Evolutionary conservation across 305 asterid genomes (phyloP).

Genomic region (Rubia occidens): DNA sequence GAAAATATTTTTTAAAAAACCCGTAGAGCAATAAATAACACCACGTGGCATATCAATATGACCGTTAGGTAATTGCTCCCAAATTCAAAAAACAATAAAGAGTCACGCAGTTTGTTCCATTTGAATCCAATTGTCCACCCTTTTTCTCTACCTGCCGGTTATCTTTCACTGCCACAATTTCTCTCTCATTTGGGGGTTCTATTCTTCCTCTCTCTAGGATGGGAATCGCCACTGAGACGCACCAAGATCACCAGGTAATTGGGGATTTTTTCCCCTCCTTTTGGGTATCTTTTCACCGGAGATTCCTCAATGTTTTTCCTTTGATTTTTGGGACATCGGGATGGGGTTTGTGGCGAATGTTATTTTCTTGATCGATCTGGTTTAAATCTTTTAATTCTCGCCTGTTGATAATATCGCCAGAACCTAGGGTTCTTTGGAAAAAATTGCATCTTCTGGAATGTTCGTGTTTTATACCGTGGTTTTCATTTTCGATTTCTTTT

Average conservation of each 20-base stretch:
- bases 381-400: neutral
- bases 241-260: constrained; percentile 46
- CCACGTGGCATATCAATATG: constrained; percentile 30
- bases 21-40: neutral
- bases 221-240: constrained; percentile 61
- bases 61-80: constrained; percentile 34
- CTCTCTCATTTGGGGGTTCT: neutral
- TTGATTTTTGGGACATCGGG: neutral
- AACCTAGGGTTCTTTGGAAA: neutral
- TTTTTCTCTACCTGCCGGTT: constrained; percentile 1
- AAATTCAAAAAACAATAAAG: constrained; percentile 24
- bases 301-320: neutral
- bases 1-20: neutral
- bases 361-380: neutral
- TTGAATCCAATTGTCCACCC: neutral
- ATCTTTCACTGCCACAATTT: constrained; percentile 10
- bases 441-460: neutral
- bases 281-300: neutral
- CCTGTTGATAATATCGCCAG: neutral
- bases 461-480: neutral
- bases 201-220: constrained; percentile 24
- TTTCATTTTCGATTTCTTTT: neutral
- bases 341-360: neutral
- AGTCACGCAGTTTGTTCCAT: constrained; percentile 3
- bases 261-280: neutral